These are phyloP conservation scores for Fagus crenata DNA, from an alignment of 306 rosid species.

Conservation along the genomic window DNA sequence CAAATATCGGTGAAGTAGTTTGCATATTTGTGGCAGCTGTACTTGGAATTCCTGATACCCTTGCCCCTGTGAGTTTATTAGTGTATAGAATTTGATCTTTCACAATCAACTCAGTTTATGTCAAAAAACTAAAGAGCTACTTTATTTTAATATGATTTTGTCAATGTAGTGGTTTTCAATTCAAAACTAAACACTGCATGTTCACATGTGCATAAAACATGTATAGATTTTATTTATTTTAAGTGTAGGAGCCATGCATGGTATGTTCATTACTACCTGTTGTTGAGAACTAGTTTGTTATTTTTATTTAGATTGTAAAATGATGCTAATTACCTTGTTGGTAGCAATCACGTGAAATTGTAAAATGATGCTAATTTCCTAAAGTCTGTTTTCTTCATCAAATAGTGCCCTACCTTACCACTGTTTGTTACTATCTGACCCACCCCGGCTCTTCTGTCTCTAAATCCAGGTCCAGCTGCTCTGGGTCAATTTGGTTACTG, in stretches of 20 bases:
- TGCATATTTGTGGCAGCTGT: slow-evolving; percentile 99
- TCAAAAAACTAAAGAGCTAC: not conserved
- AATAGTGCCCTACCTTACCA: too few relatives aligned
- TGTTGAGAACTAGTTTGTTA: slow-evolving; percentile 16
- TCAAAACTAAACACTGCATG: not conserved
- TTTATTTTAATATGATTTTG: not conserved
- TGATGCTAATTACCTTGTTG: slow-evolving; percentile 11
- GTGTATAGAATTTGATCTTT: slow-evolving; percentile 9
- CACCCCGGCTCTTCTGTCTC: slow-evolving; percentile 2
- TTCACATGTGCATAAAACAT: not conserved
- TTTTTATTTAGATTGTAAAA: slow-evolving; percentile 8
- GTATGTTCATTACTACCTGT: not conserved
- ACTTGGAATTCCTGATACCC: slow-evolving; percentile 98
- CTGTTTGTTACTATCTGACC: not conserved
- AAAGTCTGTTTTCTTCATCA: too few relatives aligned
- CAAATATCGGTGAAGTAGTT: slow-evolving; percentile 98
- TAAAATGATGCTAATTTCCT: too few relatives aligned
- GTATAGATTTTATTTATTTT: not conserved
- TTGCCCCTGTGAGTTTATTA: slow-evolving; percentile 82
- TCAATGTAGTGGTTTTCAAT: not conserved
- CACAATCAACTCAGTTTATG: slow-evolving; percentile 24
- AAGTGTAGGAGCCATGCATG: not conserved
- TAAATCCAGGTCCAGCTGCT: slow-evolving; percentile 84
- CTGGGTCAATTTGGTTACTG: slow-evolving; percentile 98
- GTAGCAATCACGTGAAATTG: slow-evolving; percentile 12